phyloP scores from a whole-genome alignment of 345 rosid genomes.

The Gossypium raimondii region DNA sequence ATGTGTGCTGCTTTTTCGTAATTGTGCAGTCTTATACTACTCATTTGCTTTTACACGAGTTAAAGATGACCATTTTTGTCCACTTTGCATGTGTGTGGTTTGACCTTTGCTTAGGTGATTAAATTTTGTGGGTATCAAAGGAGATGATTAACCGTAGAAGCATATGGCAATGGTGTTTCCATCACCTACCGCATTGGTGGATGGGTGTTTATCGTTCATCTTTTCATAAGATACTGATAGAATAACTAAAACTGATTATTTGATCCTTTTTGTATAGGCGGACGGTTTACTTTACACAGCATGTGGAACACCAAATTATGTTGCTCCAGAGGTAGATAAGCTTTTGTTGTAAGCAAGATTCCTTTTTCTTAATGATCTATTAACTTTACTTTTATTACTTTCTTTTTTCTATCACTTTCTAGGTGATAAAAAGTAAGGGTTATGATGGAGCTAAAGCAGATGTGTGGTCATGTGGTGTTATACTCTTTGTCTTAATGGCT shows the following conservation, averaged over 20 bases:
- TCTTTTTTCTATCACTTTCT: constrained; percentile 14
- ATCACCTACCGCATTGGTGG: not conserved
- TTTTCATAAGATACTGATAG: not conserved
- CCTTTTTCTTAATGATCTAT: not conserved
- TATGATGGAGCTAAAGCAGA: constrained; percentile 98
- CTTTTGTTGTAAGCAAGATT: constrained; percentile 15
- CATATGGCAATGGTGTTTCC: not conserved
- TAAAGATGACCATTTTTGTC: not conserved
- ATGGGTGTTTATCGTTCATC: not conserved
- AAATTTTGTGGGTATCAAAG: not conserved
- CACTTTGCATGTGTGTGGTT: not conserved
- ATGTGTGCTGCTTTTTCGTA: not conserved
- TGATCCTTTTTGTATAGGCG: constrained; percentile 44
- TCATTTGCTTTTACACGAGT: not conserved
- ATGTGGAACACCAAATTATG: constrained; percentile 99
- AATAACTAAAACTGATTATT: constrained; percentile 14
- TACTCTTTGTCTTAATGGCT: constrained; percentile 95
- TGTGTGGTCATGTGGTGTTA: constrained; percentile 98
- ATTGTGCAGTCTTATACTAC: not conserved
- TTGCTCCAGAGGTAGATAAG: constrained; percentile 88
- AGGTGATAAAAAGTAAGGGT: constrained; percentile 97
- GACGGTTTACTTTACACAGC: constrained; percentile 98
- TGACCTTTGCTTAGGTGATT: not conserved
- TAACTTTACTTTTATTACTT: constrained; percentile 8
- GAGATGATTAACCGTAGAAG: not conserved